These are phyloP conservation scores for Sorghum bicolor DNA, from an alignment of 176 grass and related monocot species.

Conservation along the genomic window Sorghum_bicolor_NCBIv3 NC_012873.2:4004501-4005000, in stretches of 20 bases:
- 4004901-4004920: conserved; percentile 33
- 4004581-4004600: neutral
- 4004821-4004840: neutral
- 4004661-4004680: neutral
- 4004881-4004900: neutral
- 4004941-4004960: conserved; percentile 51
- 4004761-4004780: neutral
- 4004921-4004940: conserved; percentile 49
- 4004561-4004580: neutral
- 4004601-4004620: neutral
- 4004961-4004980: conserved; percentile 51
- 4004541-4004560: conserved; percentile 2
- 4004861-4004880: conserved; percentile 9
- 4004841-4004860: conserved; percentile 8
- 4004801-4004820: neutral
- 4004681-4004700: neutral
- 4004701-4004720: neutral
- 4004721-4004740: neutral
- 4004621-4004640: neutral
- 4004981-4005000: conserved; percentile 52
- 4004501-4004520: neutral
- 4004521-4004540: neutral
- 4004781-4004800: neutral
- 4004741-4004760: neutral
- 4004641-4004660: neutral